Evolutionary conservation across 768 basidiomycete genomes (phyloP).

Genomic region (Naganishia kalamii): DNA sequence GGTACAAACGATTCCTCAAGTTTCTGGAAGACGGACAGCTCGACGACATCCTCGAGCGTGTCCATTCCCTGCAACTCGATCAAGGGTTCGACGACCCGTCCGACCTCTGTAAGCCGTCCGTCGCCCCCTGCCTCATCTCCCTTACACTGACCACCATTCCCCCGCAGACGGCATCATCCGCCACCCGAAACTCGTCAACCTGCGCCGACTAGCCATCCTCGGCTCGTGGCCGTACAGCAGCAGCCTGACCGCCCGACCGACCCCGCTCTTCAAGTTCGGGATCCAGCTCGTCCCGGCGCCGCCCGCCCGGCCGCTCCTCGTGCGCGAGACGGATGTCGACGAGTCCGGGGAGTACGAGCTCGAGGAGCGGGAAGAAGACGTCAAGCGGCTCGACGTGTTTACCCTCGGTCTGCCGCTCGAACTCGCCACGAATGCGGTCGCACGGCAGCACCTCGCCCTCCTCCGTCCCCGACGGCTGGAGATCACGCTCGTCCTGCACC

Average conservation of each 20-base stretch:
- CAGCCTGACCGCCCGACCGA: constrained; percentile 2
- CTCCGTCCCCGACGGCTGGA: constrained; percentile 18
- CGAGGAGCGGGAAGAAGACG: neutral
- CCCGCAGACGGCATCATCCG: constrained; percentile 27
- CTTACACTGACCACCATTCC: neutral
- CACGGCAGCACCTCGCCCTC: constrained; percentile 20
- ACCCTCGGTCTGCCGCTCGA: constrained; percentile 27
- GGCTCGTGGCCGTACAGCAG: constrained; percentile 27
- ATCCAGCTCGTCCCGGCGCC: constrained; percentile 28
- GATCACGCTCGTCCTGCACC: constrained; percentile 20
- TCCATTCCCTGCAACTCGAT: constrained; percentile 17
- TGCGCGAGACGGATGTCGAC: neutral
- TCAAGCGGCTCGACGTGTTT: constrained; percentile 8
- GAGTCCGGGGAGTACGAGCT: neutral
- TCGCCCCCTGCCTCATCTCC: neutral
- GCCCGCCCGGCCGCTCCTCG: neutral
- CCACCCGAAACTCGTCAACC: constrained; percentile 22
- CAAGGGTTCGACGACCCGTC: constrained; percentile 25
- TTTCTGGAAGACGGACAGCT: constrained; percentile 2
- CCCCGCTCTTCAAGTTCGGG: constrained; percentile 27
- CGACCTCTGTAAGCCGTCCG: constrained; percentile 20
- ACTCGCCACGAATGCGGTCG: constrained; percentile 18
- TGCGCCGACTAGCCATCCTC: constrained; percentile 26
- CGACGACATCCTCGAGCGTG: constrained; percentile 1
- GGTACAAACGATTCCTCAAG: constrained; percentile 17